Evolutionary conservation across 768 basidiomycete genomes (phyloP).

Genomic region (Russula sp.): DNA sequence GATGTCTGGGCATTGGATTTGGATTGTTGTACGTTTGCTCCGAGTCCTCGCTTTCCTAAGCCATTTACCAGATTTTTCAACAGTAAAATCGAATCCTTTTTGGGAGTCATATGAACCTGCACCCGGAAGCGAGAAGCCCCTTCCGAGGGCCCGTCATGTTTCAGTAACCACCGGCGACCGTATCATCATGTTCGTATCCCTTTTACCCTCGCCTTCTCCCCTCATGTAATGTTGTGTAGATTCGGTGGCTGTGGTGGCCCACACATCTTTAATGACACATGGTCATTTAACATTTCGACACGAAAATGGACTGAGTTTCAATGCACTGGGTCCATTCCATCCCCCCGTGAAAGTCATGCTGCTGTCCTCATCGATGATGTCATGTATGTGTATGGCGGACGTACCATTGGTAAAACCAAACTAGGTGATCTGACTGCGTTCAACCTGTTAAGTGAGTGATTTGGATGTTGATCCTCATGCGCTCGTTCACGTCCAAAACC

Average conservation of each 20-base stretch:
- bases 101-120: slow-evolving; percentile 80
- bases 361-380: slow-evolving; percentile 96
- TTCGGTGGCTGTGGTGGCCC: slow-evolving; percentile 74
- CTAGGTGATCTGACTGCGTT: slow-evolving; percentile 93
- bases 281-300: slow-evolving; percentile 84
- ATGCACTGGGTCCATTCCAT: slow-evolving; percentile 95
- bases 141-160: slow-evolving; percentile 88
- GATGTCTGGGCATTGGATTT: slow-evolving; percentile 97
- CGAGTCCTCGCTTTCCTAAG: slow-evolving; percentile 10
- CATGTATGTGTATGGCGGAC: slow-evolving; percentile 94
- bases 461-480: background rate
- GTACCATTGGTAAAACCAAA: slow-evolving; percentile 96
- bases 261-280: slow-evolving; percentile 99
- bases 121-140: slow-evolving; percentile 56
- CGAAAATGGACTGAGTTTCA: slow-evolving; percentile 85
- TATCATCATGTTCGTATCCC: too few relatives aligned
- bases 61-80: slow-evolving; percentile 14
- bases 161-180: too few relatives aligned
- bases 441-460: slow-evolving; percentile 85
- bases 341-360: slow-evolving; percentile 92
- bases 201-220: too few relatives aligned
- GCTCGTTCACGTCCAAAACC: slow-evolving; percentile 8
- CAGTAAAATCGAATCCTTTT: slow-evolving; percentile 74
- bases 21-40: slow-evolving; percentile 78
- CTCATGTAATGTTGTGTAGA: too few relatives aligned